phyloP scores from a whole-genome alignment of 1,284 basidiomycete species.

The Cutaneotrichosporon sp. region DNA sequence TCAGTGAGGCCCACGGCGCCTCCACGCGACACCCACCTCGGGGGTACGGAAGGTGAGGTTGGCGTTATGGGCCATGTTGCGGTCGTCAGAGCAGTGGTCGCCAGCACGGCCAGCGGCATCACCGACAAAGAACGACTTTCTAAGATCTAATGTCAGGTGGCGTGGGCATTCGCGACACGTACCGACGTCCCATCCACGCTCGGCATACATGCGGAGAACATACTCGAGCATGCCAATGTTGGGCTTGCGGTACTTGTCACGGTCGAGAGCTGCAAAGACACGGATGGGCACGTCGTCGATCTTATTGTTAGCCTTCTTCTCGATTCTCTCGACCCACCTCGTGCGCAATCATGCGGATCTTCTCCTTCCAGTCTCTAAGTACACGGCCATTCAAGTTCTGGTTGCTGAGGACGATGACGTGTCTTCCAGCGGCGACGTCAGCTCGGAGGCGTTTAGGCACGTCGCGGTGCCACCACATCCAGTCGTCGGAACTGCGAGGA shows the following conservation, averaged over 20 bases:
- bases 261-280: conserved; percentile 65
- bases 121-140: conserved; percentile 73
- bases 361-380: conserved; percentile 67
- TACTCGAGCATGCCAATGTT: conserved; percentile 83
- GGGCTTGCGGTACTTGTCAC: conserved; percentile 77
- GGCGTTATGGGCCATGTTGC: conserved; percentile 74
- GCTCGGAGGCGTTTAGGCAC: conserved; percentile 67
- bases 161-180: conserved; percentile 23
- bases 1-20: not conserved
- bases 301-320: not conserved
- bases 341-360: conserved; percentile 66
- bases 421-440: conserved; percentile 65
- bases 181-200: conserved; percentile 68
- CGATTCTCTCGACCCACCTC: conserved; percentile 57
- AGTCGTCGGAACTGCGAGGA: conserved; percentile 57
- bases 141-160: conserved; percentile 59
- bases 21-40: conserved; percentile 46
- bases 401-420: conserved; percentile 79
- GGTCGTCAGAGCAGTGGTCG: conserved; percentile 60
- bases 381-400: conserved; percentile 60
- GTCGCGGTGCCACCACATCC: conserved; percentile 71
- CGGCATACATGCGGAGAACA: conserved; percentile 63
- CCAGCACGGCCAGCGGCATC: conserved; percentile 65
- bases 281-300: conserved; percentile 65
- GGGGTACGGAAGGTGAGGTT: conserved; percentile 70